phyloP scores from a whole-genome alignment of 2,329 filamentous ascomycete species.

The Claviceps sp. region DNA sequence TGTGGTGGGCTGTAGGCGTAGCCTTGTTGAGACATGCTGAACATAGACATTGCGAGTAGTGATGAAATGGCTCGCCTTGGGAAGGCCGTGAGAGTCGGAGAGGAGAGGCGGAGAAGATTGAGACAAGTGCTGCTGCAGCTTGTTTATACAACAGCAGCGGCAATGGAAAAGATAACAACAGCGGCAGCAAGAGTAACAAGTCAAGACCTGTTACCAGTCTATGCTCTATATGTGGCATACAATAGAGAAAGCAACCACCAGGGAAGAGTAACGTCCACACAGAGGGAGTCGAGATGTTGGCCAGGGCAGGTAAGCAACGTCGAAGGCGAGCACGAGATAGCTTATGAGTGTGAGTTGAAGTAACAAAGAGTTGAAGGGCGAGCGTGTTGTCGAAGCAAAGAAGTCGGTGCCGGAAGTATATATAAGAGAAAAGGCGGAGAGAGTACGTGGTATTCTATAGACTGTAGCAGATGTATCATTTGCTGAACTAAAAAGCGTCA shows the following conservation, averaged over 20 bases:
- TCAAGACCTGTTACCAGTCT: neutral
- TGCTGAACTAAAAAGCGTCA: neutral
- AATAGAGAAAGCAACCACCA: neutral
- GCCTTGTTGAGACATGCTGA: constrained; percentile 21
- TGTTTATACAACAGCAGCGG: no score
- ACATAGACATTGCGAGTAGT: constrained; percentile 20
- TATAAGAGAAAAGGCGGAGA: neutral
- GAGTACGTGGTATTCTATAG: no score
- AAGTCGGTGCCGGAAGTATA: neutral
- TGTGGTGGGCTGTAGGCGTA: constrained; percentile 18
- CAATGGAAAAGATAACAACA: no score
- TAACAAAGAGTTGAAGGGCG: no score
- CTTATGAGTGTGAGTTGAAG: no score
- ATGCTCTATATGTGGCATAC: neutral
- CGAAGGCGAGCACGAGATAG: no score
- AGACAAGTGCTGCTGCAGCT: neutral
- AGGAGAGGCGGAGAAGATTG: neutral
- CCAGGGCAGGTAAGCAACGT: no score
- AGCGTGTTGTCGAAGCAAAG: no score
- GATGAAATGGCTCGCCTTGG: neutral
- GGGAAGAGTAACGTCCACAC: neutral
- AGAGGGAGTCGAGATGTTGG: no score
- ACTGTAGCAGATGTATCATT: neutral
- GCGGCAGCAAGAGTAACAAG: neutral
- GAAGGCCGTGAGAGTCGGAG: neutral